Conservation (phyloP, 352 stramenopile genomes). For the Pythium dissimile region DNA sequence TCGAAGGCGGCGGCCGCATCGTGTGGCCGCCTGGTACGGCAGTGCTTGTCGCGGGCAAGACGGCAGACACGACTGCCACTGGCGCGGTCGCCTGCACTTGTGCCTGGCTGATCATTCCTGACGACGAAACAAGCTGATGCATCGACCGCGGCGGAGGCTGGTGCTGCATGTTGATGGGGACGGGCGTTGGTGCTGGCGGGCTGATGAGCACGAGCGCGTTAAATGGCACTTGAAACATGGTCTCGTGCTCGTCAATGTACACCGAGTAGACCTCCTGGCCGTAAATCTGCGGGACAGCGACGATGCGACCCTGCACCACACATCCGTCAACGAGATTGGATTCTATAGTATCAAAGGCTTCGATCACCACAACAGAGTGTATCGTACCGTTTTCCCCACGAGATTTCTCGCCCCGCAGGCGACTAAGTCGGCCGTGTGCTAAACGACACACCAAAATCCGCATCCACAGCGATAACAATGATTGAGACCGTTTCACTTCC, state of each 20-base stretch:
- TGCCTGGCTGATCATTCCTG: constrained; percentile 11
- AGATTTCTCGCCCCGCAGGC: constrained; percentile 73
- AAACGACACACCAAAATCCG: neutral
- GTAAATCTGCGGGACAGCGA: constrained; percentile 71
- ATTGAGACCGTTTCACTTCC: neutral
- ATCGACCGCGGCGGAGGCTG: constrained; percentile 29
- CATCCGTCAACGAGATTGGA: neutral
- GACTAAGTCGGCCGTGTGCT: constrained; percentile 73
- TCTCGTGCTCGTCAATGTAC: constrained; percentile 81
- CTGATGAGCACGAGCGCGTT: constrained; percentile 65
- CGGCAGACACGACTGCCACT: neutral
- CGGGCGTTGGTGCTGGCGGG: constrained; percentile 26
- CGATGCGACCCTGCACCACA: constrained; percentile 44
- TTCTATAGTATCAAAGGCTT: no score
- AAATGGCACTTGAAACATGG: constrained; percentile 78
- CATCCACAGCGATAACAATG: no score
- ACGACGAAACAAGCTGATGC: constrained; percentile 39
- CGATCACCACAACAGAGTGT: no score
- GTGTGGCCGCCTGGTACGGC: constrained; percentile 7
- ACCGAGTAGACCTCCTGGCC: constrained; percentile 79
- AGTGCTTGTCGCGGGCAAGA: neutral
- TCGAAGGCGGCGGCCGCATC: constrained; percentile 12
- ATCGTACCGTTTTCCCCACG: constrained; percentile 52
- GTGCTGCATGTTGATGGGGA: constrained; percentile 36
- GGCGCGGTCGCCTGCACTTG: neutral